Conservation (phyloP, 148 eudicot species). For the Agrostemma githago region DNA sequence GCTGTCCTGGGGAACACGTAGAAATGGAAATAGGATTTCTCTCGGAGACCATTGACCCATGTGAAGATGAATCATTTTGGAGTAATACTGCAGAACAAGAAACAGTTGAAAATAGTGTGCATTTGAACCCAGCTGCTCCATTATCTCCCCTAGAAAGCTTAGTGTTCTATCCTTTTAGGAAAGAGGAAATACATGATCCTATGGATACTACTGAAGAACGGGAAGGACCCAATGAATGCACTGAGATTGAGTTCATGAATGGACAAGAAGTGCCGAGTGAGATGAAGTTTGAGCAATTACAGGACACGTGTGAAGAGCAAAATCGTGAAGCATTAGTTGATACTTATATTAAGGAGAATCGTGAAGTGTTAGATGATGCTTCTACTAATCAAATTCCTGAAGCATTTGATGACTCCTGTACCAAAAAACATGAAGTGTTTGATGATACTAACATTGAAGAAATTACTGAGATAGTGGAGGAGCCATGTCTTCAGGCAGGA, state of each 20-base stretch:
- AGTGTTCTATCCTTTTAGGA: conserved; percentile 19
- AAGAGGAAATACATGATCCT: conserved; percentile 7
- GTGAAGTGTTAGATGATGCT: conserved; percentile 3
- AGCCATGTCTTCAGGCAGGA: background rate
- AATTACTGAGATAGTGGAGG: conserved; percentile 11
- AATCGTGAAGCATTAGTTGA: conserved; percentile 20
- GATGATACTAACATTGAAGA: conserved; percentile 8
- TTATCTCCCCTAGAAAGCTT: conserved; percentile 12
- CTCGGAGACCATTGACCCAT: conserved; percentile 23
- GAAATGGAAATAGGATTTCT: conserved; percentile 20
- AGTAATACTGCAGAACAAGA: conserved; percentile 10
- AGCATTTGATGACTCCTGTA: conserved; percentile 15
- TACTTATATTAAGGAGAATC: conserved; percentile 24
- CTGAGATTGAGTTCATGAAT: conserved; percentile 12
- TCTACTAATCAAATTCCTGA: conserved; percentile 18
- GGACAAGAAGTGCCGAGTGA: conserved; percentile 16
- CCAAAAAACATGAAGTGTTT: conserved; percentile 18
- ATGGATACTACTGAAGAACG: conserved; percentile 12
- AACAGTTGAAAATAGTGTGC: conserved; percentile 10
- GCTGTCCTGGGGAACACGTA: conserved; percentile 17
- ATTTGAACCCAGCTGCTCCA: conserved; percentile 7
- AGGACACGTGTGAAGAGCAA: conserved; percentile 28
- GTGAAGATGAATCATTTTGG: conserved; percentile 4
- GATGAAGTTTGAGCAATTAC: conserved; percentile 28
- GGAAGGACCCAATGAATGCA: conserved; percentile 20